Evolutionary conservation across 306 rosid species (phyloP).

Genomic region (Cicer chorassanicum): DNA sequence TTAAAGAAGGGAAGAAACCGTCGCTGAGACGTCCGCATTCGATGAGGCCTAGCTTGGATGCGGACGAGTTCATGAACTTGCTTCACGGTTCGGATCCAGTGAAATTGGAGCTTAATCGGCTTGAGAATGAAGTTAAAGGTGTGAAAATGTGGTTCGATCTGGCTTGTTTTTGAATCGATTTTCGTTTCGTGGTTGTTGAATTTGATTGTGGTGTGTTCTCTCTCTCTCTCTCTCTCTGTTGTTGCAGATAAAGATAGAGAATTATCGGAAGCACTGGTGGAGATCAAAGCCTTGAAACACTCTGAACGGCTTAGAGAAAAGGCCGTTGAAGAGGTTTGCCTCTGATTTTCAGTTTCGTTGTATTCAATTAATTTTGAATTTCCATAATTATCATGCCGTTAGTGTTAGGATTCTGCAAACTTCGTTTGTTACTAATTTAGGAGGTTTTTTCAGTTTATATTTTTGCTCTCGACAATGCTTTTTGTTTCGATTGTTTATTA

Average conservation of each 20-base stretch:
- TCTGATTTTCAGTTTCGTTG: constrained; percentile 1
- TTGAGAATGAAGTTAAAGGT: constrained; percentile 99
- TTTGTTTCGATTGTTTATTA: constrained; percentile 26
- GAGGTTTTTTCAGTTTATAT: constrained; percentile 1
- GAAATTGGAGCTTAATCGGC: constrained; percentile 97
- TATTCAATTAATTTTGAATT: background rate
- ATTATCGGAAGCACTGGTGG: constrained; percentile 88
- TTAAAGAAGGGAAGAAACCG: constrained; percentile 87
- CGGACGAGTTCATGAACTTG: constrained; percentile 89
- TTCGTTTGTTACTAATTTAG: constrained; percentile 24
- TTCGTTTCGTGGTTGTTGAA: constrained; percentile 44
- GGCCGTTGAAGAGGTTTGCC: constrained; percentile 93
- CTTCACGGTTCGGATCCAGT: constrained; percentile 99
- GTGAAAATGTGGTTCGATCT: constrained; percentile 84
- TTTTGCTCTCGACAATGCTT: constrained; percentile 32
- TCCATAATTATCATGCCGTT: background rate
- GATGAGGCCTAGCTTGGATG: constrained; percentile 87
- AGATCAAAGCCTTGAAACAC: constrained; percentile 90
- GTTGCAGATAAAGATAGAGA: constrained; percentile 94
- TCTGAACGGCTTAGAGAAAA: constrained; percentile 95
- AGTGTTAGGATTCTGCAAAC: constrained; percentile 27
- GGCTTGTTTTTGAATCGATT: constrained; percentile 51
- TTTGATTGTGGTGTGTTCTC: constrained; percentile 35
- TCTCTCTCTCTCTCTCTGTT: constrained; percentile 3
- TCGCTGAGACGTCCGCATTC: constrained; percentile 73